Evolutionary conservation across 352 stramenopile genomes (phyloP).

Genomic region (Phytophthora tentaculata): DNA sequence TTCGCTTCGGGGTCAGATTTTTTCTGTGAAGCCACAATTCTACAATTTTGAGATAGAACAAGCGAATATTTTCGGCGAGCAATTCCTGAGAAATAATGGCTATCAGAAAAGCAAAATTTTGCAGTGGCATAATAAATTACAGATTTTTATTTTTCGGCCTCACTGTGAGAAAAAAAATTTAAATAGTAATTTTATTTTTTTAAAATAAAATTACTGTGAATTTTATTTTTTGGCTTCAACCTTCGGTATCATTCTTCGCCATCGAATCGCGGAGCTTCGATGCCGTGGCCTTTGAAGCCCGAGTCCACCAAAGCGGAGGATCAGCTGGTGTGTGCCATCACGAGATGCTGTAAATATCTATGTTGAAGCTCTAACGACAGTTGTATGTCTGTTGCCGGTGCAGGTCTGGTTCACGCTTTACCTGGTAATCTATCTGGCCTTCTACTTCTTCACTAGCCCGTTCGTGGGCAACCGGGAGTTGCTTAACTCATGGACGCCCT

Average conservation of each 20-base stretch:
- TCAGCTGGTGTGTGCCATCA: conserved; percentile 39
- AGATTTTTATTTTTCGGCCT: too few species aligned
- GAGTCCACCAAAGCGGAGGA: conserved; percentile 42
- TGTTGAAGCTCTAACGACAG: background rate
- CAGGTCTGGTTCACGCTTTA: conserved; percentile 89
- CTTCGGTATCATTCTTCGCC: conserved; percentile 1
- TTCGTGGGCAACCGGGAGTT: conserved; percentile 88
- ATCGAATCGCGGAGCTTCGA: background rate
- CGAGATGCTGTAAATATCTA: background rate
- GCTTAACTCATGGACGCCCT: conserved; percentile 85
- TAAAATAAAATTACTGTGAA: too few species aligned
- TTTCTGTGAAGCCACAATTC: background rate
- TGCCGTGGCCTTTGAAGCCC: conserved; percentile 27
- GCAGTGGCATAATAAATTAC: too few species aligned
- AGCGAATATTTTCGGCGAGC: too few species aligned
- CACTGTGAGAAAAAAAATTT: too few species aligned
- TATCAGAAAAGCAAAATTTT: too few species aligned
- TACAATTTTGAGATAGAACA: conserved; percentile 2
- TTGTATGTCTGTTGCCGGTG: background rate
- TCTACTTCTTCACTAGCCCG: conserved; percentile 91
- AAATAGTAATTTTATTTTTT: too few species aligned
- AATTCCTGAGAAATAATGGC: too few species aligned
- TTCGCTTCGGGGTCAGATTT: conserved; percentile 2
- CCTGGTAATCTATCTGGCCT: conserved; percentile 79
- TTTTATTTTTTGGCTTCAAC: conserved; percentile 13